Evolutionary conservation across 2,329 filamentous ascomycete species (phyloP).

Genomic region (Tolypocladium tundrense): DNA sequence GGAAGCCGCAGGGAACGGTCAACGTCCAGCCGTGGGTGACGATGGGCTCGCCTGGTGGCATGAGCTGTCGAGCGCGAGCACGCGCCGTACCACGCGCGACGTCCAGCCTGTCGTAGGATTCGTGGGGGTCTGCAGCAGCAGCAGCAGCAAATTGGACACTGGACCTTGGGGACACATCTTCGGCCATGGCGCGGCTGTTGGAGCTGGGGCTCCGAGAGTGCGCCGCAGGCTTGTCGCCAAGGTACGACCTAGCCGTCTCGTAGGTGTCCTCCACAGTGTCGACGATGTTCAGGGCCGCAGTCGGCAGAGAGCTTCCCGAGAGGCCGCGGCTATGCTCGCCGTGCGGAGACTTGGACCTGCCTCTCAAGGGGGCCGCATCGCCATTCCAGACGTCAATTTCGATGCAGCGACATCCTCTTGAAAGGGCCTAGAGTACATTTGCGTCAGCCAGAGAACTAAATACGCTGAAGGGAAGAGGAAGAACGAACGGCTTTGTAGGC

Average conservation of each 20-base stretch:
- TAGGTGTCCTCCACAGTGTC: conserved; percentile 22
- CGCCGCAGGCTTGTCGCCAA: conserved; percentile 15
- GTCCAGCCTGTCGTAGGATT: conserved; percentile 24
- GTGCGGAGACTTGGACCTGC: conserved; percentile 26
- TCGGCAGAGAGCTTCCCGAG: conserved; percentile 36
- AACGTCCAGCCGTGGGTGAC: conserved; percentile 79
- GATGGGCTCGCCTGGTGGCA: conserved; percentile 54
- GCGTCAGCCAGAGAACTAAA: background rate
- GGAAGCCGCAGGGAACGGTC: conserved; percentile 77
- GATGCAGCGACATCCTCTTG: conserved; percentile 74
- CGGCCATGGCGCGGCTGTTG: conserved; percentile 19
- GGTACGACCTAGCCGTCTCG: conserved; percentile 15
- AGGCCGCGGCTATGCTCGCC: conserved; percentile 34
- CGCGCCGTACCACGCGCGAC: conserved; percentile 11
- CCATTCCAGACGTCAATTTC: conserved; percentile 96
- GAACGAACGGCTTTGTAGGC: conserved; percentile 64
- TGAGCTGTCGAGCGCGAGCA: conserved; percentile 11
- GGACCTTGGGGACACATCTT: conserved; percentile 19
- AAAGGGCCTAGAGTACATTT: conserved; percentile 45
- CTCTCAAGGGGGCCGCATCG: conserved; percentile 27
- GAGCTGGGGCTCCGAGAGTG: conserved; percentile 31
- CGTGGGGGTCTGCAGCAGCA: conserved; percentile 12
- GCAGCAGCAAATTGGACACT: conserved; percentile 15
- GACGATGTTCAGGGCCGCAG: conserved; percentile 29
- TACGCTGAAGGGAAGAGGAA: background rate